phyloP scores from a whole-genome alignment of 2,329 filamentous ascomycete genomes.

The Xenoacremonium recifei region DNA sequence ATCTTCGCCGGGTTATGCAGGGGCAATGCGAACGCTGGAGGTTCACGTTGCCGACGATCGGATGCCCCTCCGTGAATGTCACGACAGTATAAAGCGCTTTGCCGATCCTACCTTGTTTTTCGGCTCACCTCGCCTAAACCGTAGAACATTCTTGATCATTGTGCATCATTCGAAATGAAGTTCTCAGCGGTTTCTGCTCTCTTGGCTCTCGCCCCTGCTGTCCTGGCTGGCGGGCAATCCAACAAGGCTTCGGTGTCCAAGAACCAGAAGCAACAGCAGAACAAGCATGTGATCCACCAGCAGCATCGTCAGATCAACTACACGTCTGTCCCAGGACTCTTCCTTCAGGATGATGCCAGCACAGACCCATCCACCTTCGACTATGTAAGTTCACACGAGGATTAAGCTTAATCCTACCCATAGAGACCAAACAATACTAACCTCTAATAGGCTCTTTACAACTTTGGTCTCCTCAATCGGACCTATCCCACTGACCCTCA shows the following conservation, averaged over 20 bases:
- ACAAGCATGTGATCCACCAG: too few species aligned
- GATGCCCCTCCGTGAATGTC: too few species aligned
- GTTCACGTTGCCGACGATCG: too few species aligned
- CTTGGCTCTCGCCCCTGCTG: constrained; percentile 27
- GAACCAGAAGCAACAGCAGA: too few species aligned
- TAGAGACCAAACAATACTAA: constrained; percentile 6
- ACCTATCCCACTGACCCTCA: constrained; percentile 56
- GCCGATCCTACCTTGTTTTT: too few species aligned
- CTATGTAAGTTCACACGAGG: constrained; percentile 48
- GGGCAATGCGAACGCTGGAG: too few species aligned
- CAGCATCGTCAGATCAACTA: constrained; percentile 63
- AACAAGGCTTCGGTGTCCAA: constrained; percentile 33
- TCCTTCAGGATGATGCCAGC: constrained; percentile 59
- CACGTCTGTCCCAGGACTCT: constrained; percentile 59
- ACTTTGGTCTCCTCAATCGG: constrained; percentile 65
- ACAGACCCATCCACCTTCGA: constrained; percentile 60
- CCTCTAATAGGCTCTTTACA: constrained; percentile 48
- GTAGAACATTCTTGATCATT: background rate
- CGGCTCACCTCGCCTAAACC: background rate
- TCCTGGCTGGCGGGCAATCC: constrained; percentile 30
- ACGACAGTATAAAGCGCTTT: too few species aligned
- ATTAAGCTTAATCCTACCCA: background rate
- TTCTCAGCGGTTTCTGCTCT: constrained; percentile 25
- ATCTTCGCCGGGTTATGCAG: too few species aligned
- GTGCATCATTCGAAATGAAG: constrained; percentile 28